Percentiles rank a stretch among this genome's conserved stretches.
phyloP scores from a whole-genome alignment of 2,329 filamentous ascomycete genomes.

The Calonectria naviculata region DNA sequence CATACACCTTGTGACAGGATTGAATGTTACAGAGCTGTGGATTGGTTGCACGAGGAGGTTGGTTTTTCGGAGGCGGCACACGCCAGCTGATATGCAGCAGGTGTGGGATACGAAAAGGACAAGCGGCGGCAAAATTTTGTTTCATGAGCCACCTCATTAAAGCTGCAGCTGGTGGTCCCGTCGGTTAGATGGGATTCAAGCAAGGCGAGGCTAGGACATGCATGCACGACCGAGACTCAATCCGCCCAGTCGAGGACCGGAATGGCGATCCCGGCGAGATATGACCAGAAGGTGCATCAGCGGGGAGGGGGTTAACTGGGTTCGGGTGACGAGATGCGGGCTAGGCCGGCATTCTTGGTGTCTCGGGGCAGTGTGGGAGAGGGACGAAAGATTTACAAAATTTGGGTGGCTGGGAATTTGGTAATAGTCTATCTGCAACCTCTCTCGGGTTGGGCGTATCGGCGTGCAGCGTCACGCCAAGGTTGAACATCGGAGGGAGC shows the following conservation, averaged over 20 bases:
- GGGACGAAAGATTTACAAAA: too few relatives aligned
- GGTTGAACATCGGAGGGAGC: neutral
- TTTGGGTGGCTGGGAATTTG: conserved; percentile 14
- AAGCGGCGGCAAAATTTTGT: neutral
- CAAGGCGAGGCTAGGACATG: neutral
- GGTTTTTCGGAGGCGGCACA: neutral
- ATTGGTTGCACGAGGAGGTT: neutral
- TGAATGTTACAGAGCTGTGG: neutral
- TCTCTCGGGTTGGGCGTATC: conserved; percentile 2
- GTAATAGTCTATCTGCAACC: conserved; percentile 22
- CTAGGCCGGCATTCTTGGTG: neutral
- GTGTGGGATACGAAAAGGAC: neutral
- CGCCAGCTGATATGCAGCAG: too few relatives aligned
- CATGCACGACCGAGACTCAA: neutral
- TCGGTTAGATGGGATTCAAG: neutral
- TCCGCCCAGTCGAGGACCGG: neutral
- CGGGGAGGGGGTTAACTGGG: neutral
- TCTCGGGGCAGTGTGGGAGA: neutral
- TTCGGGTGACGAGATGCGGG: neutral
- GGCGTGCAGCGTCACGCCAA: conserved; percentile 12
- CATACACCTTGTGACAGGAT: neutral
- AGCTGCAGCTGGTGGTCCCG: neutral
- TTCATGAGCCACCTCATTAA: conserved; percentile 14
- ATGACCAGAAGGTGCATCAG: neutral
- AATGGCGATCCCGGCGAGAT: neutral